A percentile compares a stretch with the other conserved stretches of the same genome.
Conservation (phyloP, 495 filamentous ascomycete species). For the Xylaria nigripes region DNA sequence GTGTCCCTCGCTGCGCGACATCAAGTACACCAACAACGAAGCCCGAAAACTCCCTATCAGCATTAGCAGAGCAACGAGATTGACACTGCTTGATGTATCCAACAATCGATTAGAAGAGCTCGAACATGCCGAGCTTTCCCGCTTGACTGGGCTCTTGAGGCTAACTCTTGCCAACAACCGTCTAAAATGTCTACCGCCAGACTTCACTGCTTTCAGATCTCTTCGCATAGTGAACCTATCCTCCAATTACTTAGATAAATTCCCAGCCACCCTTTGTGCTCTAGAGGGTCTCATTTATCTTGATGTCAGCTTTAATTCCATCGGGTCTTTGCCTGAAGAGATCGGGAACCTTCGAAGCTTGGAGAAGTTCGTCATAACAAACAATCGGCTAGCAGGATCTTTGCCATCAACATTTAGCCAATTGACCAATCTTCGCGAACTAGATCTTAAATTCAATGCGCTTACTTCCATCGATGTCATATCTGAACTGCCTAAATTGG, state of each 20-base stretch:
- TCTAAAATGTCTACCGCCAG: conserved; percentile 63
- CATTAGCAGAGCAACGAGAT: conserved; percentile 66
- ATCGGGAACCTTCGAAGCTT: conserved; percentile 70
- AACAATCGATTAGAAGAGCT: conserved; percentile 87
- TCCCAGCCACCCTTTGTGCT: conserved; percentile 76
- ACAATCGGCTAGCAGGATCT: conserved; percentile 72
- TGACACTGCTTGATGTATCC: conserved; percentile 87
- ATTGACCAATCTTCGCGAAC: conserved; percentile 71
- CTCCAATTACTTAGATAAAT: conserved; percentile 79
- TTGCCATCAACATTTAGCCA: conserved; percentile 62
- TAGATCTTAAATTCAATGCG: conserved; percentile 88
- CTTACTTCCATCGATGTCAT: conserved; percentile 81
- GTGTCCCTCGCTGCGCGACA: conserved; percentile 84
- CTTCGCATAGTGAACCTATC: conserved; percentile 81
- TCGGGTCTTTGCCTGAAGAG: conserved; percentile 61
- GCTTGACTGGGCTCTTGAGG: conserved; percentile 62
- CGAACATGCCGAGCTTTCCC: conserved; percentile 64
- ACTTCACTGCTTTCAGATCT: conserved; percentile 68
- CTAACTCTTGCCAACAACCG: conserved; percentile 91
- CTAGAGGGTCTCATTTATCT: conserved; percentile 81
- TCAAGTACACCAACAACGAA: conserved; percentile 90
- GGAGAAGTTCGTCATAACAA: conserved; percentile 89
- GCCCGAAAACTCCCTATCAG: conserved; percentile 79
- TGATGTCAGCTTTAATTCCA: conserved; percentile 94
- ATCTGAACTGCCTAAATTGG: conserved; percentile 71